Percentiles rank a stretch among this genome's conserved stretches.
phyloP scores from a whole-genome alignment of 2,329 filamentous ascomycete species.

The Diaporthe sp. region DNA sequence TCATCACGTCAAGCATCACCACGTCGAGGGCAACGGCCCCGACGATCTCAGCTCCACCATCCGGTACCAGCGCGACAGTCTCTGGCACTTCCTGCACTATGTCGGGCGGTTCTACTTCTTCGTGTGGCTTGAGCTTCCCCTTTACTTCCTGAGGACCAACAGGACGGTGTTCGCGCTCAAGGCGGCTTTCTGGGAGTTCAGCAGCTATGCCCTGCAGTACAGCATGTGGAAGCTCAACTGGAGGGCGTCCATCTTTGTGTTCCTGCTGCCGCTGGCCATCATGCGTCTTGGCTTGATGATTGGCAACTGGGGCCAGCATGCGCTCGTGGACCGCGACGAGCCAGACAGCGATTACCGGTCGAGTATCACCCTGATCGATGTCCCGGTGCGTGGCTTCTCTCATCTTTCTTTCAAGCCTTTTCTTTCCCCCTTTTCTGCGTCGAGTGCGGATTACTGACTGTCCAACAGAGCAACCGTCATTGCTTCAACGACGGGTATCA shows the following conservation, averaged over 20 bases:
- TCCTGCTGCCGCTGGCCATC: constrained; percentile 73
- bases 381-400: constrained; percentile 67
- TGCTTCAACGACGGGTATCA: constrained; percentile 89
- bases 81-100: constrained; percentile 76
- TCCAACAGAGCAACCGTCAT: constrained; percentile 76
- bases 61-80: constrained; percentile 77
- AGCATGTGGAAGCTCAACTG: constrained; percentile 61
- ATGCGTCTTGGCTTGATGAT: constrained; percentile 81
- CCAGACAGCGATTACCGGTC: constrained; percentile 83
- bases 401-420: background rate
- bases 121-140: constrained; percentile 79
- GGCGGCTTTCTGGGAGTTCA: constrained; percentile 70
- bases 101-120: constrained; percentile 79
- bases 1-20: constrained; percentile 88
- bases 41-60: constrained; percentile 81
- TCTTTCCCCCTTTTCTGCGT: background rate
- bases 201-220: constrained; percentile 64
- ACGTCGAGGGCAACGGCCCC: constrained; percentile 82
- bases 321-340: constrained; percentile 79
- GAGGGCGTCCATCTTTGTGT: constrained; percentile 70
- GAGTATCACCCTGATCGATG: constrained; percentile 83
- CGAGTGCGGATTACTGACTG: constrained; percentile 26
- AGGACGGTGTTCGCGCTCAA: constrained; percentile 65
- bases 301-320: constrained; percentile 88
- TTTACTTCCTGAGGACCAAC: constrained; percentile 77